phyloP scores from a whole-genome alignment of 2,329 filamentous ascomycete species.

The Knoxdaviesia capensis region DNA sequence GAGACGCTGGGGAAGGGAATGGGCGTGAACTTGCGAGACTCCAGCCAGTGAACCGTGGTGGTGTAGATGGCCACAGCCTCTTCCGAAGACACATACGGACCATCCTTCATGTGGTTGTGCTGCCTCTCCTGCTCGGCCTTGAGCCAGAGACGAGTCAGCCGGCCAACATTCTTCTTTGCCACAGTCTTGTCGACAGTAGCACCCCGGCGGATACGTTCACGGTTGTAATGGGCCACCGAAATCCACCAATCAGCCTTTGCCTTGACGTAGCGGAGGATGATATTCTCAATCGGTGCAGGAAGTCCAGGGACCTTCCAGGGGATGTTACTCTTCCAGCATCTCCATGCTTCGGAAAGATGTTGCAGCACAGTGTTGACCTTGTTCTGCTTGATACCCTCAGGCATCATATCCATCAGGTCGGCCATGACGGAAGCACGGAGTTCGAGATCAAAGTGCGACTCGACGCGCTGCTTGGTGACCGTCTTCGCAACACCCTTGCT shows the following conservation, averaged over 20 bases:
- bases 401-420: conserved; percentile 99
- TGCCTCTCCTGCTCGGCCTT: conserved; percentile 97
- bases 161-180: conserved; percentile 95
- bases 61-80: conserved; percentile 98
- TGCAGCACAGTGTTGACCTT: conserved; percentile 97
- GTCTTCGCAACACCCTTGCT: conserved; percentile 99
- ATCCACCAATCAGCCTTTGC: conserved; percentile 99
- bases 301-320: conserved; percentile 97
- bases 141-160: conserved; percentile 84
- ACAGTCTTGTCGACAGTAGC: conserved; percentile 98
- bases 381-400: conserved; percentile 97
- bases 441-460: conserved; percentile 95
- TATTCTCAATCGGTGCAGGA: conserved; percentile 94
- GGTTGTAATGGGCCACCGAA: conserved; percentile 95
- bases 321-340: conserved; percentile 99
- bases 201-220: conserved; percentile 86
- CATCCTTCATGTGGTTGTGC: conserved; percentile 99
- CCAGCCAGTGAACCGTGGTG: conserved; percentile 95
- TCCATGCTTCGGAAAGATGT: conserved; percentile 93
- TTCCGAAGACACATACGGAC: conserved; percentile 93
- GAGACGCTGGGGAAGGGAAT: conserved; percentile 98
- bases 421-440: conserved; percentile 97
- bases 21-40: conserved; percentile 93
- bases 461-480: conserved; percentile 95
- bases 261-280: conserved; percentile 96